Base-by-base conservation (phyloP, 768 basidiomycete genomes). In the Agrocybe praecox region DNA sequence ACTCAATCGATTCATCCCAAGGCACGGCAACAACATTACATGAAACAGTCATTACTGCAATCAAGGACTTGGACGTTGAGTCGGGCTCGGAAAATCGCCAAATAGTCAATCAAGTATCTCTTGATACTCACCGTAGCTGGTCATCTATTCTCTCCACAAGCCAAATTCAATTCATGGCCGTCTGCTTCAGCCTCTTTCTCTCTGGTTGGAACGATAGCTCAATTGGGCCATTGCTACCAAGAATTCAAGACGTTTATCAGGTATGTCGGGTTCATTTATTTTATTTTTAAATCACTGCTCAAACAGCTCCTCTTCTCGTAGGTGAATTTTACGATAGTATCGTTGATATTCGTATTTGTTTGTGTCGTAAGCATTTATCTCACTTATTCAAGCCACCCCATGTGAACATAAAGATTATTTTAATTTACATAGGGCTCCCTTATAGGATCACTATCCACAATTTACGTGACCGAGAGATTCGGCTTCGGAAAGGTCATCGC, bases 181-280 rank as follows among this genome's bases (percentile, higher is more conserved):
- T 85, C 36, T 88, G 85, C 62, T 83, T 76, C 71, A 71, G 74
- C 17, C 51, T 87, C 36, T 86, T 87, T 55, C 67, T 89, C 5
- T 77, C 78, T 21, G 91, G 91, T 10, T 93, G 90, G 89, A 89
- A 87, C 63, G 91, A 91, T 66, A 87, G 85, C 3, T 80, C 85
- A 1, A 81, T 82, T 11, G 91, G 92, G 1, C 90, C 92, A 1
- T 72, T 94, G 15, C 70, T 94, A 4, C 92, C 89, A 0, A 77
- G 83, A 14, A 86, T 94, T 42, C 89, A 90, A 65, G 66, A 71
- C 3, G 76, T 60, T 76, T 90, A 75, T 62, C 60, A 55, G 71
- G 81, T 64, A 82, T 80, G 65, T 34, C n/a, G 15, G 24, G 24
- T 52, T 19, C 43, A 19, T 48, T 33, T 46, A n/a, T 15, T 12